Conservation (phyloP, 257 asterid species). For the Nicotiana noctiflora region DNA sequence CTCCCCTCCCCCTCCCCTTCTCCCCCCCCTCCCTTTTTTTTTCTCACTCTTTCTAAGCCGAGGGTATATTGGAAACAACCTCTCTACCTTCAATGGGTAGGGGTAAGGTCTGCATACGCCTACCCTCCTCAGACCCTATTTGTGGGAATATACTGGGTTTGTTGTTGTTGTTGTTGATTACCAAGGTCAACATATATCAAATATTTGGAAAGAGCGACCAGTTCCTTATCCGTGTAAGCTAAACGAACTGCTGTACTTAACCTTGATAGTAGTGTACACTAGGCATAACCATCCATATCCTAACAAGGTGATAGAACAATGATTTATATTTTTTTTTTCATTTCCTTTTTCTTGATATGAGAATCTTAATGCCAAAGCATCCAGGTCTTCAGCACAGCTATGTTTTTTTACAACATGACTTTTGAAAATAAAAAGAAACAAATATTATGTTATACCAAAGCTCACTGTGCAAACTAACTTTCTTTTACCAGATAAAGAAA, state of each 20-base stretch:
- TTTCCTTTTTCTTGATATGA: too few species aligned
- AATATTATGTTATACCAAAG: not conserved
- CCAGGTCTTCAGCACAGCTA: not conserved
- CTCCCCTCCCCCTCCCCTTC: too few species aligned
- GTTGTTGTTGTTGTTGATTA: too few species aligned
- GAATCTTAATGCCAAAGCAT: too few species aligned
- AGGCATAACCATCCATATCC: not conserved
- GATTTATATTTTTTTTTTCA: not conserved
- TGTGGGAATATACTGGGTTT: too few species aligned
- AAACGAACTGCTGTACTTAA: not conserved
- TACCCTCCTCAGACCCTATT: too few species aligned
- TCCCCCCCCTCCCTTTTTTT: too few species aligned
- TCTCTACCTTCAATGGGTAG: too few species aligned
- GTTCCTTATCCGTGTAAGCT: not conserved
- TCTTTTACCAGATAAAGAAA: not conserved
- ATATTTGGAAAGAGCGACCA: not conserved
- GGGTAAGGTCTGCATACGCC: too few species aligned
- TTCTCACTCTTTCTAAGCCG: too few species aligned
- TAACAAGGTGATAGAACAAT: not conserved
- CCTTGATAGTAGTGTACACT: not conserved
- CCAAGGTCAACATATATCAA: not conserved
- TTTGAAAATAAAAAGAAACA: not conserved
- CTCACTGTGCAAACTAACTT: not conserved
- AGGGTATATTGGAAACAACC: too few species aligned
- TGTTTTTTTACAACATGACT: not conserved